Percentiles rank a stretch among this genome's conserved stretches.
phyloP scores from a whole-genome alignment of 441 rosid species.

The Bocquillonia castaneifolia region DNA sequence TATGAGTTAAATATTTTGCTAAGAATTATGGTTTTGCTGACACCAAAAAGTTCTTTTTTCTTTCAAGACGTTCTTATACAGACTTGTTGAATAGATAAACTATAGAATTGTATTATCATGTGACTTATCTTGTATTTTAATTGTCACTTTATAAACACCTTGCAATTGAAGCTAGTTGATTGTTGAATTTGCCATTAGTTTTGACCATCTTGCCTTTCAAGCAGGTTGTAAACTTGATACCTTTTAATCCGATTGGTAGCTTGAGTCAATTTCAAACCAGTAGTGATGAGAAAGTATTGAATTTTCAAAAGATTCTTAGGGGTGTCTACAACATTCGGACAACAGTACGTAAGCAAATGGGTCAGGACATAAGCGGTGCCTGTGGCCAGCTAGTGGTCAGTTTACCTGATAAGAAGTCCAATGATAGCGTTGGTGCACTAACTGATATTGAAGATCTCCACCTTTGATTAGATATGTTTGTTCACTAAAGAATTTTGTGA shows the following conservation, averaged over 20 bases:
- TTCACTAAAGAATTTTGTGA: neutral
- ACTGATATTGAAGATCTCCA: slow-evolving; percentile 75
- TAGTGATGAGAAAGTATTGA: slow-evolving; percentile 45
- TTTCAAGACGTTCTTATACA: neutral
- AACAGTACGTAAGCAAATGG: slow-evolving; percentile 87
- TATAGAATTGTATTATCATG: neutral
- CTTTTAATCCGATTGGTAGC: slow-evolving; percentile 85
- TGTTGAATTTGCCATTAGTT: neutral
- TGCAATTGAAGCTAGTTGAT: neutral
- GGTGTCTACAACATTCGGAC: slow-evolving; percentile 71
- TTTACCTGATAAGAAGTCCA: slow-evolving; percentile 38
- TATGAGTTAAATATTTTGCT: neutral
- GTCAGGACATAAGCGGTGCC: slow-evolving; percentile 89
- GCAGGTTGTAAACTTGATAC: slow-evolving; percentile 94
- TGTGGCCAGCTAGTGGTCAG: slow-evolving; percentile 91
- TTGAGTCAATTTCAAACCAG: slow-evolving; percentile 65
- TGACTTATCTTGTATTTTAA: neutral
- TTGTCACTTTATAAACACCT: neutral
- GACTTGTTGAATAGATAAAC: neutral
- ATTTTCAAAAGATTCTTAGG: slow-evolving; percentile 76
- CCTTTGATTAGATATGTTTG: slow-evolving; percentile 1
- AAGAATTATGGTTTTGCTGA: neutral
- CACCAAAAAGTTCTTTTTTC: neutral
- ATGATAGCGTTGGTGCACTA: slow-evolving; percentile 25
- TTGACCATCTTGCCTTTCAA: slow-evolving; percentile 11